These are phyloP conservation scores for Leishmania major DNA, from an alignment of 208 protist species.

Conservation along the genomic window DNA sequence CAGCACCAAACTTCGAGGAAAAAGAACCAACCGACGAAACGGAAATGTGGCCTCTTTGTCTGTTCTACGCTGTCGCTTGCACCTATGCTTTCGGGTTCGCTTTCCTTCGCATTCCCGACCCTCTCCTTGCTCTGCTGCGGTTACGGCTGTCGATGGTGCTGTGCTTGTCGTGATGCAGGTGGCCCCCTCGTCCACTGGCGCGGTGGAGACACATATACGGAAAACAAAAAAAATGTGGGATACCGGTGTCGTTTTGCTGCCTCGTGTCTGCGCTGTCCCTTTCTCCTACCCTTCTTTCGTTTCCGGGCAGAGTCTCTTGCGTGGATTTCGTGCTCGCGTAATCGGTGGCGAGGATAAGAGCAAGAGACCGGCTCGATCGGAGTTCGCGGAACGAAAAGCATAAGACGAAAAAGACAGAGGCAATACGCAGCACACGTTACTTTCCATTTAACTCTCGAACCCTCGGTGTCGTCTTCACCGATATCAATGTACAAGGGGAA, in stretches of 20 bases:
- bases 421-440: background rate
- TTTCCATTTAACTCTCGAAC: background rate
- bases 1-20: background rate
- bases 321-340: background rate
- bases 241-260: background rate
- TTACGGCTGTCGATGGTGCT: too few species aligned
- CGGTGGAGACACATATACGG: background rate
- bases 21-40: background rate
- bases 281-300: background rate
- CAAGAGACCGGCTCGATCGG: too few species aligned
- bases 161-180: background rate
- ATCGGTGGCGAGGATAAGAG: background rate
- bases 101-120: background rate
- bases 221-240: background rate
- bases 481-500: too few species aligned
- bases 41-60: background rate
- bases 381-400: too few species aligned
- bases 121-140: too few species aligned
- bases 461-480: too few species aligned
- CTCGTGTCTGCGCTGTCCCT: background rate
- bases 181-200: background rate
- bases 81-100: background rate
- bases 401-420: background rate
- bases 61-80: background rate
- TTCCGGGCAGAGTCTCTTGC: background rate